Evolutionary conservation across 192 early-diverging fungal genomes (phyloP), one percentile per base, ranked within the genome.

Genomic region (Thoreauomyces humboldtii): DNA sequence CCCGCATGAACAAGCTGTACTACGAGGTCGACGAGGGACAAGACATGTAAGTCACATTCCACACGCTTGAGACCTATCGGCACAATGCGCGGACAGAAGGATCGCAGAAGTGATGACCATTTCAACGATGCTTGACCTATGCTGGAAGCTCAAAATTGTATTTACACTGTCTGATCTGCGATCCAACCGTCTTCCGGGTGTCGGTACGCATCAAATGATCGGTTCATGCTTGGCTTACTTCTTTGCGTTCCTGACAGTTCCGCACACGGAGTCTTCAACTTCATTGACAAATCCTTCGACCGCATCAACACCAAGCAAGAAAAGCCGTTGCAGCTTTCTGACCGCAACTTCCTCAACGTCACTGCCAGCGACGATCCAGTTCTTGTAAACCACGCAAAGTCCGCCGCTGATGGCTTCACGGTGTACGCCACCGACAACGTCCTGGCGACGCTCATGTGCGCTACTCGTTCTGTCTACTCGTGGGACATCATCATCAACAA

Each of bases 401-500:
- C 65, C 67, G 70, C 46, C 33, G 65, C 67, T 11, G 68, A 61
- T 9, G 70, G 75, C 31, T 73, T 87, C 35, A 77, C 76, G 17
- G 92, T 99, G 4, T 91, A 91, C 73, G 91, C 93, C 43, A 96
- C 95, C 4, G 96, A 96, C 75, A 73, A 87, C 33, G 87, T 98
- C 19, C 67, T 99, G 24, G 87, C 93, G 22, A 81, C 92, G 25
- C 81, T 99, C 45, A 99, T 99, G 96, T 92, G 89, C 61, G 82
- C 91, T 7, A 84, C 91, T 17, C 87, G 92, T 54, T 88, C 92
- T 19, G 88, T 92, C 42, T 96, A 95, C 74, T 88, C 93, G 15
- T 99, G 93, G 93, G 96, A 99, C 63, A 86, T 99, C 47, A 87
- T 99, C 36, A 85, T 96, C 52, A 92, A 83, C 67, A 91, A 93